A percentile compares a stretch with the other conserved stretches of the same genome.
These are phyloP conservation scores for Groenewaldozyma salmanticensis DNA, from an alignment of 805 yeast species.

Conservation along the genomic window DNA sequence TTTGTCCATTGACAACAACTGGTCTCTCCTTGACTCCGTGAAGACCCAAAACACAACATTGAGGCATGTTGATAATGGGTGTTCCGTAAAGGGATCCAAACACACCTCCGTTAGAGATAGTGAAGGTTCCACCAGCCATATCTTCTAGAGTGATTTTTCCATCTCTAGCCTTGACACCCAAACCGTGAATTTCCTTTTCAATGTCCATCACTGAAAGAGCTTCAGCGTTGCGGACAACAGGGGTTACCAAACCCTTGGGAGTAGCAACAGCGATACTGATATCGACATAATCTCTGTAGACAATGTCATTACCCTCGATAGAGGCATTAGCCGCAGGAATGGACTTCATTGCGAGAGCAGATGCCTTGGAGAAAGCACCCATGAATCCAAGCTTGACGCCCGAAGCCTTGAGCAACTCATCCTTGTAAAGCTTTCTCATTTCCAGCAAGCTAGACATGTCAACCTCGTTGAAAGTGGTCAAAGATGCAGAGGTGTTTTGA, in stretches of 20 bases:
- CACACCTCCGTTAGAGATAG: conserved; percentile 98
- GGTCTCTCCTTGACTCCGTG: conserved; percentile 98
- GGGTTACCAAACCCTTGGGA: conserved; percentile 98
- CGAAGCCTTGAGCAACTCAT: conserved; percentile 86
- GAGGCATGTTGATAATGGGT: conserved; percentile 97
- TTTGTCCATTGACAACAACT: conserved; percentile 90
- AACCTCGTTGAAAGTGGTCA: conserved; percentile 96
- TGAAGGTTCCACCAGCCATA: conserved; percentile 99
- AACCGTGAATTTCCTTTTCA: conserved; percentile 70
- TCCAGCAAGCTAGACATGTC: conserved; percentile 90
- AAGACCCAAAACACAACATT: conserved; percentile 94
- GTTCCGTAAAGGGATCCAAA: conserved; percentile 97
- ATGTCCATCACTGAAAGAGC: conserved; percentile 78
- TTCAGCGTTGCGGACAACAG: conserved; percentile 95
- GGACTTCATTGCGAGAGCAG: conserved; percentile 85
- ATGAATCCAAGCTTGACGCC: conserved; percentile 96
- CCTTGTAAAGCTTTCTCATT: conserved; percentile 94
- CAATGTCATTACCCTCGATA: conserved; percentile 89
- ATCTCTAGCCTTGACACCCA: conserved; percentile 93
- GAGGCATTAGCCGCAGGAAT: conserved; percentile 93
- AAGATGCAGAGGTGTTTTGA: conserved; percentile 96
- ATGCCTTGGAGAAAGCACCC: conserved; percentile 96
- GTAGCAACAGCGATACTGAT: conserved; percentile 97
- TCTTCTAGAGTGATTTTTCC: conserved; percentile 94
- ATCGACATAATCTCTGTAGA: conserved; percentile 93